Base-by-base conservation (phyloP, 495 filamentous ascomycete species). In the Penicillium coffeae region DNA sequence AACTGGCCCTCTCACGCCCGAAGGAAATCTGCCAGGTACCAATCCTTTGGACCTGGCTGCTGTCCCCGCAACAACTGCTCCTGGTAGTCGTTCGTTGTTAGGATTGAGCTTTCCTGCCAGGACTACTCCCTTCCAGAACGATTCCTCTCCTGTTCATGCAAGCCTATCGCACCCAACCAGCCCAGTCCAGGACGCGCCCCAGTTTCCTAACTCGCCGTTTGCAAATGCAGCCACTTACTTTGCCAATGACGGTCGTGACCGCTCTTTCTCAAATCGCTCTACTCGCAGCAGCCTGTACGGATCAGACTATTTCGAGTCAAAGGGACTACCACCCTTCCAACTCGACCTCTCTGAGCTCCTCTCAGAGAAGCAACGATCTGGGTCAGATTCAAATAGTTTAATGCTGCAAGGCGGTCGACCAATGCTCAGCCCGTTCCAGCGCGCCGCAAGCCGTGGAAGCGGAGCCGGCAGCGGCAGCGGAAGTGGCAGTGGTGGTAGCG, bases 211-310 rank as follows among this genome's bases (percentile, higher is more conserved):
- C 6, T 73, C 71, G 7, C 69, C 73, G 10, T 47, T 63, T 34
- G 62, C 53, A 21, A 65, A 64, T 39, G 47, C 52, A 25, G 48
- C 42, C 21, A 68, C 65, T 0, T 68, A 68, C 49, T 69, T 72
- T 42, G 69, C 54, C 20, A 51, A 64, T 20, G 67, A 72, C 25
- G 60, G 64, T 35, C 71, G 73, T 12, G 67, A 72, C 50, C 71
- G 73, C 27, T 76, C 73, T 3, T 70, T 73, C 44, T 76, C 73
- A 21, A 76, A 76, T 38, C 73, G 70, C 38, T 76, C 73, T 8
- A 55, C 54, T 34, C 68, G 62, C 33, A 73, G 70, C 57, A 71
- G 71, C 47, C 62, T 67, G 36, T 74, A 66, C 33, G 69, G 63
- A 16, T 60, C 63, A 14, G 73, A 76, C n/a, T 64, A 69, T 25